Base-by-base conservation (phyloP, 140 eudicot genomes). In the Bidens hawaiensis region DNA sequence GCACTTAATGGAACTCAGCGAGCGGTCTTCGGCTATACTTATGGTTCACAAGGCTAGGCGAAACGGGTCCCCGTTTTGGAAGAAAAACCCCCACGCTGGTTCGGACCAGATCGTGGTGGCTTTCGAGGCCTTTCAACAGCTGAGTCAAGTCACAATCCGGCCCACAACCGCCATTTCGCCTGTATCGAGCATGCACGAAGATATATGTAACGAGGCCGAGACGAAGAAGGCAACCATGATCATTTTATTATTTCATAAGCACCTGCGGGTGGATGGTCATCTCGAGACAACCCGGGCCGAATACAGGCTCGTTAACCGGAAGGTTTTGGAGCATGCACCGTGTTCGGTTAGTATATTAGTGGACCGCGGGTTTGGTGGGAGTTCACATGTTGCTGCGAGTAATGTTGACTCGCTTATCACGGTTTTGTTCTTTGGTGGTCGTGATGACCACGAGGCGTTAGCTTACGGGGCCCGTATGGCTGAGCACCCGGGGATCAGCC, bases 1-100 rank as follows among this genome's bases (percentile, higher is more conserved):
- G 99, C 99, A 93, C 73, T 89, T 87, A 34, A 87, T 82, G 96
- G 98, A 91, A 73, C 95, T 91, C 7, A 73, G 89, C 1, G 96
- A 91, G 49, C 71, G 98, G 68, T 84, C 98, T 15, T 91, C 98
- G 1, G 98, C 98, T 12, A 87, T 91, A 9, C 66, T 83, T 9
- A 91, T 91, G 98, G 98, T 87, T 47, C 96, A 91, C 73, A 91
- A 80, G 72, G 96, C 89, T 2, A 60, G 94, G 62, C 80, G 42
- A 45, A 91, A 91, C 42, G 98, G 98, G 31, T 40, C 83, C 40
- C 99, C 99, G 17, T 93, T 88, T 31, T 93, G 99, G 99, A 87
- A 75, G 75, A 93, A 78, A 64, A 70, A 62, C 11, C 62, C 73
- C 2, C 49, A 72, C 22, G 42, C 78, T 0, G 89, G 79, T 13